Percentiles rank a stretch among this genome's conserved stretches.
Conservation (phyloP, 495 filamentous ascomycete species). For the Jackrogersella minutella region DNA sequence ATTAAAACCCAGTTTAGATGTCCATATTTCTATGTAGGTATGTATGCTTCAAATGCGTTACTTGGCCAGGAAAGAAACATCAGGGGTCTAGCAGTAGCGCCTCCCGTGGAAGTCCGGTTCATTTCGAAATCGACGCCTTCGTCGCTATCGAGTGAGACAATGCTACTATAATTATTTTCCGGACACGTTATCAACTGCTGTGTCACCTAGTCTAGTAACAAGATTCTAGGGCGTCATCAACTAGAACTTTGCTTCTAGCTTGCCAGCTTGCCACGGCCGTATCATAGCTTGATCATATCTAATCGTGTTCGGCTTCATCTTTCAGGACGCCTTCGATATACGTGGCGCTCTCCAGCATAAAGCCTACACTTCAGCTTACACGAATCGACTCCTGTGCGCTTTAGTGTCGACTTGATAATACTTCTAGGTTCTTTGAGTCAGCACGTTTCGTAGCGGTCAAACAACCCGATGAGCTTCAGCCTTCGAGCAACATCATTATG, state of each 20-base stretch:
- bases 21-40: slow-evolving; percentile 1
- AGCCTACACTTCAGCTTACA: background rate
- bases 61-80: slow-evolving; percentile 21
- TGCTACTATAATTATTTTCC: slow-evolving; percentile 10
- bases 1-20: background rate
- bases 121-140: slow-evolving; percentile 7
- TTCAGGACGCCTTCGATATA: background rate
- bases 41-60: slow-evolving; percentile 1
- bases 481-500: background rate
- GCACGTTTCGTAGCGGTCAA: background rate
- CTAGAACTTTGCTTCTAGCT: slow-evolving; percentile 7
- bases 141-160: slow-evolving; percentile 10
- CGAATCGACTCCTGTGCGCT: slow-evolving; percentile 1
- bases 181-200: background rate
- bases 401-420: background rate
- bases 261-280: slow-evolving; percentile 2
- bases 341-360: slow-evolving; percentile 3
- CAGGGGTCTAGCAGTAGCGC: background rate
- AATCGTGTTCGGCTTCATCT: background rate
- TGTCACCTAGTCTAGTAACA: background rate
- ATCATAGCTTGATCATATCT: background rate
- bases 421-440: background rate
- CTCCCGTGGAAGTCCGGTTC: background rate
- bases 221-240: background rate
- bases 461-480: background rate